phyloP scores from a whole-genome alignment of 2,329 filamentous ascomycete genomes.

The Cladosporium sp. region DNA sequence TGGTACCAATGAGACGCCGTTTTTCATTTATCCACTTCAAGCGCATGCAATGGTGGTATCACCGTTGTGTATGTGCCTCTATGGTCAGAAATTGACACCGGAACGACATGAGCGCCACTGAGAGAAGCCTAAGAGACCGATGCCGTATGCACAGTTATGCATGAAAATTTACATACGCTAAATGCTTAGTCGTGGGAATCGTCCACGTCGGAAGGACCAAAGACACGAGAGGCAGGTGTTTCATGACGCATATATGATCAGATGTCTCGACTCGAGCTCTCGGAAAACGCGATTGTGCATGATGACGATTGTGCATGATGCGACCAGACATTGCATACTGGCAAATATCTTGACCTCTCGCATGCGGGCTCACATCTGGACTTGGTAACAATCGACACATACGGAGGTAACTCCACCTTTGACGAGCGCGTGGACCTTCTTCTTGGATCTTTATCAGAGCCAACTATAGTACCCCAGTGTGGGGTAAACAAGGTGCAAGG shows the following conservation, averaged over 20 bases:
- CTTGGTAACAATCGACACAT: not conserved
- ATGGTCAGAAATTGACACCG: no score
- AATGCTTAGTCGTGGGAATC: not conserved
- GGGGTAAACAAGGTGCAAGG: not conserved
- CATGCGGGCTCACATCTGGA: not conserved
- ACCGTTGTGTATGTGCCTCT: no score
- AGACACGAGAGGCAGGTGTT: not conserved
- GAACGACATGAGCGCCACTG: no score
- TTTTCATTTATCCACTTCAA: no score
- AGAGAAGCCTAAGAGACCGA: no score
- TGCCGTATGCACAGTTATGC: no score
- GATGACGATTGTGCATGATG: not conserved
- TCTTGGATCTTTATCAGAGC: not conserved
- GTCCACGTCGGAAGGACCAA: not conserved
- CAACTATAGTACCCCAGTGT: not conserved
- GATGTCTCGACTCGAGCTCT: not conserved
- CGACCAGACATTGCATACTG: not conserved
- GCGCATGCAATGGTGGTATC: no score
- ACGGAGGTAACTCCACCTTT: not conserved
- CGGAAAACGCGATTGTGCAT: not conserved
- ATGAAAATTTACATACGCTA: not conserved
- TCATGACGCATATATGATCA: not conserved
- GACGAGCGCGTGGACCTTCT: slow-evolving; percentile 3
- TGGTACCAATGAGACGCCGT: no score
- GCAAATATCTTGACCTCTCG: not conserved